These are phyloP conservation scores for Clathrospora elynae DNA, from an alignment of 2,329 filamentous ascomycete genomes.

Conservation along the genomic window DNA sequence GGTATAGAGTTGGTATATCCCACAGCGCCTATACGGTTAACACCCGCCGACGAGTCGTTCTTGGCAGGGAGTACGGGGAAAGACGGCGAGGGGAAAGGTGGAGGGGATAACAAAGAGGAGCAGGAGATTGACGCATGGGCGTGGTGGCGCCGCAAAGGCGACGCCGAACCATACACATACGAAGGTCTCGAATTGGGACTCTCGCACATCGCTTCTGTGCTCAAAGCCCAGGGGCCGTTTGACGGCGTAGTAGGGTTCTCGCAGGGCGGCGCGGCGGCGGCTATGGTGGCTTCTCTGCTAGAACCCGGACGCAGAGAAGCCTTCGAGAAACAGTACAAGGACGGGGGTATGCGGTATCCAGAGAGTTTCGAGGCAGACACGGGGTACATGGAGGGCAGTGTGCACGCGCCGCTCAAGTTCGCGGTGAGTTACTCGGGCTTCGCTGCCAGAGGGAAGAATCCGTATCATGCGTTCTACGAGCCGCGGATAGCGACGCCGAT, in stretches of 20 bases:
- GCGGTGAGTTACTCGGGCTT: slow-evolving; percentile 80
- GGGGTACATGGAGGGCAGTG: slow-evolving; percentile 29
- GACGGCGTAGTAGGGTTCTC: slow-evolving; percentile 47
- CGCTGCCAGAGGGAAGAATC: slow-evolving; percentile 61
- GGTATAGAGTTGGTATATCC: slow-evolving; percentile 56
- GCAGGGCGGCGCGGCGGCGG: slow-evolving; percentile 62
- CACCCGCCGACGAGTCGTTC: slow-evolving; percentile 60
- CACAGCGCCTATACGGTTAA: slow-evolving; percentile 52
- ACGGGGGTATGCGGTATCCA: slow-evolving; percentile 60
- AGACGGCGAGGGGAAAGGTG: slow-evolving; percentile 15
- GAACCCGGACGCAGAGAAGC: slow-evolving; percentile 60
- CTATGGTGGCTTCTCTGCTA: slow-evolving; percentile 72
- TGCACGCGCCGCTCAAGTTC: slow-evolving; percentile 68
- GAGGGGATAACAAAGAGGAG: slow-evolving; percentile 48
- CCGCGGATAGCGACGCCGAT: slow-evolving; percentile 77
- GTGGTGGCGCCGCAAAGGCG: slow-evolving; percentile 77
- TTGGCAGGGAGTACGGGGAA: slow-evolving; percentile 37
- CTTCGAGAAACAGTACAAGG: slow-evolving; percentile 52
- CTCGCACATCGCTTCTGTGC: slow-evolving; percentile 58
- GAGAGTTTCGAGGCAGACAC: slow-evolving; percentile 45
- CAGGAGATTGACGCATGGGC: slow-evolving; percentile 72
- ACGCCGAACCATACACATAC: slow-evolving; percentile 60
- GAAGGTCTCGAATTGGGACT: slow-evolving; percentile 72
- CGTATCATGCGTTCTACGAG: slow-evolving; percentile 73
- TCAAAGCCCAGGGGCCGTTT: slow-evolving; percentile 42